Evolutionary conservation across 108 stramenopile genomes (phyloP), one percentile per base, ranked within the genome.

Genomic region (Skeletonema costatum): DNA sequence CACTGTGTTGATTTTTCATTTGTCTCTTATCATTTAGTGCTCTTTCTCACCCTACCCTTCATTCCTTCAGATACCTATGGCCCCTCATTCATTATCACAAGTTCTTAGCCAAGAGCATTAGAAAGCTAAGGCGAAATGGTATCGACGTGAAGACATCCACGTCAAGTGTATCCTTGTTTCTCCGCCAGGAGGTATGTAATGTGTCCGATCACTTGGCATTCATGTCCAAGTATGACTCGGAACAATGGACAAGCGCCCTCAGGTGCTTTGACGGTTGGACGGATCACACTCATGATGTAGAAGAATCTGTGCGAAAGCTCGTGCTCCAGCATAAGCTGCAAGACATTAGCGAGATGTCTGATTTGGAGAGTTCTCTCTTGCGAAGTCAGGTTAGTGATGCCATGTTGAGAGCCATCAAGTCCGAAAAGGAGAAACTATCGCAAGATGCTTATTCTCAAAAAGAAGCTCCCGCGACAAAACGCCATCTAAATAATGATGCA

Each of bases 71-170:
- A 74, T 95, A 93, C 64, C 81, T 96, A 19, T 96, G 95, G 95
- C 95, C 95, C 25, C 87, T 96, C 14, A 96, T 96, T 72, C 92
- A 96, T 70, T 96, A 96, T 64, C 95, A 96, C 85, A 96, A 96
- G 82, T 93, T 96, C 66, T 79, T 96, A 5, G 92, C 95, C 12
- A 89, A 90, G 69, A 93, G 95, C 64, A 90, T 96, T 85, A 96
- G 93, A 70, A 96, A 96, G 77, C 89, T 96, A 32, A 96, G 91
- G 83, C 88, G 92, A 36, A 93, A 96, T 71, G 90, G 92, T 14
- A 82, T 93, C 32, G 92, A 93, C 70, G 92, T 93, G 42, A 95
- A 93, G 69, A 77, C 79, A 17, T 87, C 91, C 16, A 82, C 89
- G 1, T 89, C 92, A 12, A 88, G 83, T n/a, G 90, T 96, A 16